These are phyloP conservation scores for Leccinum subgranulosum DNA, from an alignment of 768 basidiomycete species.

Conservation along the genomic window DNA sequence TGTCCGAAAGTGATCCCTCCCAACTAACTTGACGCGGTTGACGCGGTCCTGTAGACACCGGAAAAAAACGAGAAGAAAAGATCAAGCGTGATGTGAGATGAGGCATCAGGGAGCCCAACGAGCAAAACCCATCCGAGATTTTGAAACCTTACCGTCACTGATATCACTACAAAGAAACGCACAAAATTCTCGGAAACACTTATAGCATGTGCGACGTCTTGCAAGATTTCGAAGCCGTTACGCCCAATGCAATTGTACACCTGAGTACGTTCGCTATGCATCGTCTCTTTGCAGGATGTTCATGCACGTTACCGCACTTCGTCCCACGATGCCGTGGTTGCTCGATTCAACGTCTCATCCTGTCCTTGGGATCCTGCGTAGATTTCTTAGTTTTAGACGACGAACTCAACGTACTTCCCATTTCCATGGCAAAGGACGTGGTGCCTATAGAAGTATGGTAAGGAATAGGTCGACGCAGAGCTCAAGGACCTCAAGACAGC, in stretches of 20 bases:
- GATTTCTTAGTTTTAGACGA: constrained; percentile 96
- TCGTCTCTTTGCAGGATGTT: constrained; percentile 66
- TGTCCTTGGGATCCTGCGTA: constrained; percentile 89
- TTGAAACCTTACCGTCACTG: constrained; percentile 90
- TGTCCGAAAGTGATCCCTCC: constrained; percentile 39
- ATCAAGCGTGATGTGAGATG: constrained; percentile 96
- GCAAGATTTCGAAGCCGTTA: constrained; percentile 98
- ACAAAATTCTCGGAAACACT: constrained; percentile 95
- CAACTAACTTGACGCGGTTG: neutral
- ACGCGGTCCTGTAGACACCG: constrained; percentile 60
- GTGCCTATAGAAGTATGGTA: constrained; percentile 53
- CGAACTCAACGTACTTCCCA: constrained; percentile 94
- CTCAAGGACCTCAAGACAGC: constrained; percentile 74
- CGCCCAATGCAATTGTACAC: constrained; percentile 94
- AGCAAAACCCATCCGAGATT: constrained; percentile 96
- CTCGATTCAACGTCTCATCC: constrained; percentile 98
- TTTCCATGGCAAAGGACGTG: constrained; percentile 95
- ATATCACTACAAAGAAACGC: constrained; percentile 98
- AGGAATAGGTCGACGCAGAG: constrained; percentile 54
- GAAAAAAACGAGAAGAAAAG: constrained; percentile 92
- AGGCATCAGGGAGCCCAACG: constrained; percentile 89
- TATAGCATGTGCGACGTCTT: constrained; percentile 90
- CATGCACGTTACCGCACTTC: constrained; percentile 93
- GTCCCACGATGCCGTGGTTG: constrained; percentile 82
- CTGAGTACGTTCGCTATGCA: constrained; percentile 21